A percentile compares a stretch with the other conserved stretches of the same genome.
Evolutionary conservation across 2,329 filamentous ascomycete species (phyloP).

Genomic region (Hymenoscyphus albidus): DNA sequence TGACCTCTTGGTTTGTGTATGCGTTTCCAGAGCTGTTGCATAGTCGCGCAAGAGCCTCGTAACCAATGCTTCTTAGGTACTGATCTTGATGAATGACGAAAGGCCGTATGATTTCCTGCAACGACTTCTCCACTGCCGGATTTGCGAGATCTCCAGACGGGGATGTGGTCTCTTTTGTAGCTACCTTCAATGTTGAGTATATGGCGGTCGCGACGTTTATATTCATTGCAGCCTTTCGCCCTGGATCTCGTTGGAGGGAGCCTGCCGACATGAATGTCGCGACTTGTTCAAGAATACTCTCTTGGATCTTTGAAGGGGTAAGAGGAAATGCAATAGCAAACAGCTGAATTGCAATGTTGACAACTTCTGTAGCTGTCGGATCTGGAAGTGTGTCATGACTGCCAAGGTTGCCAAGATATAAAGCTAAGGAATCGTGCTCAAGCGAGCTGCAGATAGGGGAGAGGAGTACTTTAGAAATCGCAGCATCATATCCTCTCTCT

Average conservation of each 20-base stretch:
- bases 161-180: slow-evolving; percentile 74
- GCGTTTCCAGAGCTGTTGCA: slow-evolving; percentile 74
- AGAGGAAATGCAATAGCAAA: slow-evolving; percentile 90
- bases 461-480: slow-evolving; percentile 57
- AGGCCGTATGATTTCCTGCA: slow-evolving; percentile 69
- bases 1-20: slow-evolving; percentile 87
- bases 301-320: slow-evolving; percentile 86
- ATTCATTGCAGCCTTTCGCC: slow-evolving; percentile 83
- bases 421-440: slow-evolving; percentile 81
- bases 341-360: slow-evolving; percentile 88
- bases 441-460: slow-evolving; percentile 77
- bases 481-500: slow-evolving; percentile 57
- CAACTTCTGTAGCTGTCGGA: slow-evolving; percentile 85
- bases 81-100: slow-evolving; percentile 82
- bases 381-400: slow-evolving; percentile 53
- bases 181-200: slow-evolving; percentile 75
- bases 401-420: slow-evolving; percentile 61
- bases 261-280: slow-evolving; percentile 82
- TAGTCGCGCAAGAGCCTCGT: slow-evolving; percentile 78
- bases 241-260: slow-evolving; percentile 77
- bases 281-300: slow-evolving; percentile 92
- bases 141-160: slow-evolving; percentile 70
- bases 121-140: slow-evolving; percentile 72
- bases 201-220: slow-evolving; percentile 86
- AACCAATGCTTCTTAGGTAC: slow-evolving; percentile 79